These are phyloP conservation scores for Schizochytrium sp. DNA, from an alignment of 108 stramenopile species.

Conservation along the genomic window DNA sequence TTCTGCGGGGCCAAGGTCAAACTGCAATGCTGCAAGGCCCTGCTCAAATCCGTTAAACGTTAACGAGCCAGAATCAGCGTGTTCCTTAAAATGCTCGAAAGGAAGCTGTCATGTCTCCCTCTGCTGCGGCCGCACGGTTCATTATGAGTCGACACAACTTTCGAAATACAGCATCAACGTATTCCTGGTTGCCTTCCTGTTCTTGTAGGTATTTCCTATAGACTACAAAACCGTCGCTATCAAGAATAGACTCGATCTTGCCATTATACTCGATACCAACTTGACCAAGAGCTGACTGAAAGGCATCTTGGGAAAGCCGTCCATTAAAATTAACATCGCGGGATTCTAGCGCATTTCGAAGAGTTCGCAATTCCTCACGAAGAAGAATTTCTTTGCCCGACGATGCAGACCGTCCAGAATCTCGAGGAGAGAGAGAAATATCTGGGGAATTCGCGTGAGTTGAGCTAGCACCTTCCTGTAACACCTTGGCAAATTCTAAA, in stretches of 20 bases:
- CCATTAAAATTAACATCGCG: conserved; percentile 22
- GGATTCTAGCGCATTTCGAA: neutral
- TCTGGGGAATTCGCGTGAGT: too few species aligned
- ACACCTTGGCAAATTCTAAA: conserved; percentile 58
- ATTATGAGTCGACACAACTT: conserved; percentile 14
- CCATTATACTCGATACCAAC: neutral
- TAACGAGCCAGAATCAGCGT: conserved; percentile 5
- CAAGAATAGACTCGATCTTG: neutral
- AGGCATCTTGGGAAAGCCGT: neutral
- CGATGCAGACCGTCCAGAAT: neutral
- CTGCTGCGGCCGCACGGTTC: conserved; percentile 43
- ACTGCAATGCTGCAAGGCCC: conserved; percentile 24
- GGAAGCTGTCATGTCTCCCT: conserved; percentile 14
- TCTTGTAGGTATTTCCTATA: neutral
- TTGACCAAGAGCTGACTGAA: neutral
- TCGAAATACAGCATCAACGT: neutral
- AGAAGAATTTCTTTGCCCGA: neutral
- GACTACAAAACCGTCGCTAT: neutral
- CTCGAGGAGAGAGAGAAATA: too few species aligned
- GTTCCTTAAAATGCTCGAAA: conserved; percentile 60
- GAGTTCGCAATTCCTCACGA: neutral
- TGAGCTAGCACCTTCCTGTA: neutral
- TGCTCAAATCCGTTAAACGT: conserved; percentile 54
- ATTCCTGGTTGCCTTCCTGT: conserved; percentile 49
- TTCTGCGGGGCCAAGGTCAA: conserved; percentile 57